Evolutionary conservation across 1,284 basidiomycete species (phyloP), one percentile per base, ranked within the genome.

Genomic region (Xerocomus cyaneibrunnescens): DNA sequence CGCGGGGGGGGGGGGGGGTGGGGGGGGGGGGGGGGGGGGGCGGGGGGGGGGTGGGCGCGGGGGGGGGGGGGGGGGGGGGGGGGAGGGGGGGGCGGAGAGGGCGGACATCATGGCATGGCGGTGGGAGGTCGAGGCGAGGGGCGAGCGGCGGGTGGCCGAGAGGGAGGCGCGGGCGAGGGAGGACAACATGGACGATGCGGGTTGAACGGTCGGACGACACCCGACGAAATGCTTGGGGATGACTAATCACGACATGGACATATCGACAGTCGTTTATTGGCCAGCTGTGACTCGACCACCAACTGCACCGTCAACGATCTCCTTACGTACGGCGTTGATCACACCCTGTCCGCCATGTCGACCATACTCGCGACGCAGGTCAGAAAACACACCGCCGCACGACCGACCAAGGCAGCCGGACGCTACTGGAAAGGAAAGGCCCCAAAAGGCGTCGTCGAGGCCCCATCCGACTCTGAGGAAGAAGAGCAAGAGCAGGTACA

Each of bases 351-450:
- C 37, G 36, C 40, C 56, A 67, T 71, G 65, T 67, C 65, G 25
- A 71, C 68, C 21, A 46, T 67, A 12, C 69, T 67, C 41, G 65
- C 65, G 47, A 67, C 66, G 0, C 57, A 70, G 46, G 66, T 67
- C 45, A 77, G 83, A 51, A 90, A 89, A 60, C 81, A 81, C 55
- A 88, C 88, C 7, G 83, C 87, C 13, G 80, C 85, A 16, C 81
- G 89, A 17, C 76, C 84, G 10, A 78, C 87, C 19, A 76, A 79
- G 43, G 88, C 90, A 13, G 89, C 83, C 6, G 85, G 81, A 19
- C 84, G 89, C 7, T 92, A 92, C 68, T 88, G 88, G 85, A 88
- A 87, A 61, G 89, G 90, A 50, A 91, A 91, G 60, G 89, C 84
- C 1, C 89, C 89, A 1, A 90, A 90, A 68, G 88, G 87, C 43